Base-by-base conservation (phyloP, 495 filamentous ascomycete species). In the Daldinia decipiens region DNA sequence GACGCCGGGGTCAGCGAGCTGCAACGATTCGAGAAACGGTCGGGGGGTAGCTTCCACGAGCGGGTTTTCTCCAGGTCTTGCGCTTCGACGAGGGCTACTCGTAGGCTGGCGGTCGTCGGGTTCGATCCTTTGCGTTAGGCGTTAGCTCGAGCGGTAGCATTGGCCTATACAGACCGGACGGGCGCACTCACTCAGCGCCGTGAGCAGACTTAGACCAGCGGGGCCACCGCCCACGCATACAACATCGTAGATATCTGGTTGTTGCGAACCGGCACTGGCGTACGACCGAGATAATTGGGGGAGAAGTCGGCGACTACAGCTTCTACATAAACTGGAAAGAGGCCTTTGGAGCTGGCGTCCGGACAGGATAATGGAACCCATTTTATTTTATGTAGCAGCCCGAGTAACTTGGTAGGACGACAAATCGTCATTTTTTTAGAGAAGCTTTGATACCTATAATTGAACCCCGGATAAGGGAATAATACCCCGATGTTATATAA, bases 221-320 rank as follows among this genome's bases (percentile, higher is more conserved):
- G 95, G 96, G n/a, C 96, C 96, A 29, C 95, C 96, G 57, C 96
- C 96, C 67, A 99, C 91, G 66, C 93, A 95, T 57, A 97, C 93
- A 32, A 98, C 91, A 87, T 98, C 94, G 82, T 95, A 97, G 75
- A 97, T 88, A 51, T 90, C 88, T 0, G 84, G 86, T 32, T 64
- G 63, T 59, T 72, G 60, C 53, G 77, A 55, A 5, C 76, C 43
- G 24, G 43, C 45, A 62, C 63, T 84, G 26, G 82, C 65, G 62
- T 80, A 87, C 7, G 68, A 67, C 67, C 83, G 76, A 51, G 62
- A 65, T 56, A 70, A 60, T 60, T 73, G 74, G 8, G 73, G 67
- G 24, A 71, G 73, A 15, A 81, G 58, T 67, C 75, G 75, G 36
- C 74, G 81, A 17, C 72, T 83, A 63, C 84, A 87, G 63, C 79